Evolutionary conservation across 352 stramenopile species (phyloP).

Genomic region (Blastocystis sp.): DNA sequence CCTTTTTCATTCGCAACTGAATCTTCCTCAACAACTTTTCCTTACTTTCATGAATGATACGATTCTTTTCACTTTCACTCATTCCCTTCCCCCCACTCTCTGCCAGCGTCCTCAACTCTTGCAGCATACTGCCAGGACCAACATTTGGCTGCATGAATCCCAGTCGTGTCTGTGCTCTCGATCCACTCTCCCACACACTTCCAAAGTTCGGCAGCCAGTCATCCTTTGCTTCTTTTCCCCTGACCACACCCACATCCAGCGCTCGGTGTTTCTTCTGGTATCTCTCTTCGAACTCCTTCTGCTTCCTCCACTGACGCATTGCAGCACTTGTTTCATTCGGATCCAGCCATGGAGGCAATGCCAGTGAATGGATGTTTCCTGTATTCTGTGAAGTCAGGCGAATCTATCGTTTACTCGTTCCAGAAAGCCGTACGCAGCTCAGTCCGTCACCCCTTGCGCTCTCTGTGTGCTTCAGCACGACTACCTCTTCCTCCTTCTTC

Average conservation of each 20-base stretch:
- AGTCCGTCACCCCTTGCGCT: background rate
- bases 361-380: background rate
- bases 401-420: background rate
- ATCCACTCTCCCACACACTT: constrained; percentile 34
- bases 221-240: background rate
- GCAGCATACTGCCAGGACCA: background rate
- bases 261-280: background rate
- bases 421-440: background rate
- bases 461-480: background rate
- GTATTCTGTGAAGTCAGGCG: background rate
- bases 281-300: background rate
- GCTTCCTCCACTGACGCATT: constrained; percentile 23
- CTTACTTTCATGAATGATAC: background rate
- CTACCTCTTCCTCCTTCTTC: background rate
- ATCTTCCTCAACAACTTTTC: constrained; percentile 1
- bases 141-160: background rate
- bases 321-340: background rate
- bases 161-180: background rate
- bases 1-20: background rate
- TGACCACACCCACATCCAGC: constrained; percentile 36
- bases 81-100: background rate
- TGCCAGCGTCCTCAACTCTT: background rate
- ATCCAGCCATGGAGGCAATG: constrained; percentile 16
- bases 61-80: constrained; percentile 10
- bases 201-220: constrained; percentile 58